Base-by-base conservation (phyloP, 2,329 filamentous ascomycete species). In the Diaporthe humulicola region DNA sequence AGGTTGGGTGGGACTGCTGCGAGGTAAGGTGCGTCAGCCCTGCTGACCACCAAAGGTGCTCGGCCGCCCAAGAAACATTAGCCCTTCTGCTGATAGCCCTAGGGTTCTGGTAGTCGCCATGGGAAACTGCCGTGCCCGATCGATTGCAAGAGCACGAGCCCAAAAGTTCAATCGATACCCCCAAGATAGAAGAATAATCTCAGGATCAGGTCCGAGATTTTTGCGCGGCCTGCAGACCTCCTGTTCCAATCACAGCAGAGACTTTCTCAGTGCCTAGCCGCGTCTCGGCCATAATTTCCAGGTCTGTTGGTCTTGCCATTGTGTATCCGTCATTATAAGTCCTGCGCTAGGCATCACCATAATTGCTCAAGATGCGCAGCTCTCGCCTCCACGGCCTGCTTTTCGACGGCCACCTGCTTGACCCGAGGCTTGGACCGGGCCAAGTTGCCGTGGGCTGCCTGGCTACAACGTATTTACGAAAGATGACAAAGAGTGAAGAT, bases 21-120 rank as follows among this genome's bases (percentile, higher is more conserved):
- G n/a, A 40, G 38, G 52, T 52, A 28, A 74, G 58, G 72, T 72
- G 73, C 64, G 72, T 69, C 67, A 56, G 67, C 72, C 36, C 52
- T 28, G 74, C 74, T 76, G 73, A 74, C 57, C 67, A 74, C 72
- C 71, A 69, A 22, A 38, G 33, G 6, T 67, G 61, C 19, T 69
- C 42, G 50, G 73, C 69, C 67, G 33, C 69, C 38, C 42, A 25
- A 57, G 58, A 60, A 40, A 30, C 58, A 52, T 52, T 52, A 33
- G 54, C 36, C 50, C 38, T 64, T 69, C 42, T 33, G 69, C 60
- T 76, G 58, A 74, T 74, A 70, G 48, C 48, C 30, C 33, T 48
- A 58, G 28, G 60, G 14, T 70, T 70, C 28, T 69, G 71, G 71
- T 45, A 40, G 36, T 71, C 54, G 36, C 30, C 60, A 22, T 56